Evolutionary conservation across 1,284 basidiomycete species (phyloP), one percentile per base, ranked within the genome.

Genomic region (Heterobasidion irregulare): DNA sequence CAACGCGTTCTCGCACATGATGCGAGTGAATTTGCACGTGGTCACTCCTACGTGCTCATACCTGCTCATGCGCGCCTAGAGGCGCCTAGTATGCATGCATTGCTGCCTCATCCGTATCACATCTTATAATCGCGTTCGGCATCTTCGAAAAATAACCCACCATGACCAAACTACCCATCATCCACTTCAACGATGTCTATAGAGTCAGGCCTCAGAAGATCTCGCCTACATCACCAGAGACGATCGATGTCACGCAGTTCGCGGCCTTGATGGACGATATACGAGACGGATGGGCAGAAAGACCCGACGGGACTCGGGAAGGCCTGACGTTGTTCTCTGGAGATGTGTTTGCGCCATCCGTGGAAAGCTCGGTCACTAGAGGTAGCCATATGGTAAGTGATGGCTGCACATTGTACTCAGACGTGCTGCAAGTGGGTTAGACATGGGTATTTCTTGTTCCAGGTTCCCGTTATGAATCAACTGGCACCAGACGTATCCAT

Each of bases 271-370:
- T 89, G 44, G 75, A 87, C 55, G 73, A 77, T 59, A 70, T 88
- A 44, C 77, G 84, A 53, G 67, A 72, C 53, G 64, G 68, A 41
- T 89, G 85, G 85, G 57, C 68, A 3, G 53, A 67, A 45, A 69
- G 76, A 56, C 62, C 70, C 10, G 79, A 83, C 60, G 78, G 78
- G 2, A 70, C 72, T 50, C 75, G 73, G 57, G 86, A 92, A 60
- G 93, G 94, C 0, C 73, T 97, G 2, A 77, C 88, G 0, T 71
- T 97, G 2, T 97, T 96, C 70, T 94, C 90, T 33, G 94, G 94
- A 6, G 94, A 96, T 67, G 73, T 91, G 4, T 94, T 94, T 67
- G 85, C 86, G 16, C 93, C 92, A 0, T 91, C 88, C 2, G 80
- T 93, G 0, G 92, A 95, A 70, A 91, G 86, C 62, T 85, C 86